A percentile compares a stretch with the other conserved stretches of the same genome.
Evolutionary conservation across 768 basidiomycete species (phyloP).

Genomic region (Leccinum truebloodii): DNA sequence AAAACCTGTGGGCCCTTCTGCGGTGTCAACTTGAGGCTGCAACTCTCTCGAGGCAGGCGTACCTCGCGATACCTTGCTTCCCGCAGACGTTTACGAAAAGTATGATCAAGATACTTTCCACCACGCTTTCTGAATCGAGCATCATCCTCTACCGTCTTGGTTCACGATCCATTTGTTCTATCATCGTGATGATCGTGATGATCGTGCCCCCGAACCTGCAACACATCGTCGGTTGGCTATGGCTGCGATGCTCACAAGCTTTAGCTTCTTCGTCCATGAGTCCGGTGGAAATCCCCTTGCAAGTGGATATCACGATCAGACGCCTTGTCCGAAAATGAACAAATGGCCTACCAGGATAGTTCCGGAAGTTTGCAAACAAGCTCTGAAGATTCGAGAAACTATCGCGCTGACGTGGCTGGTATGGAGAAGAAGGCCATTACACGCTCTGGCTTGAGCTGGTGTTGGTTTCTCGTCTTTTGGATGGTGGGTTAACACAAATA

Average conservation of each 20-base stretch:
- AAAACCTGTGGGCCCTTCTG: too few species aligned
- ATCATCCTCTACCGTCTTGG: slow-evolving; percentile 15
- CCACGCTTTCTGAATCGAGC: background rate
- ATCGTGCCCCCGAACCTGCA: slow-evolving; percentile 36
- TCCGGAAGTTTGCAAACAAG: slow-evolving; percentile 7
- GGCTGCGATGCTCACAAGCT: slow-evolving; percentile 53
- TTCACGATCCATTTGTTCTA: slow-evolving; percentile 23
- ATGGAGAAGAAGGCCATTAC: slow-evolving; percentile 55
- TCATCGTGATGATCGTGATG: slow-evolving; percentile 5
- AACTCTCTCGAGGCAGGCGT: slow-evolving; percentile 70
- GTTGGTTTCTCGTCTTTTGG: slow-evolving; percentile 78
- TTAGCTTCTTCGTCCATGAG: slow-evolving; percentile 45
- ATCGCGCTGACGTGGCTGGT: slow-evolving; percentile 16
- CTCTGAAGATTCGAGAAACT: slow-evolving; percentile 14
- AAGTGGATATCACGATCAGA: background rate
- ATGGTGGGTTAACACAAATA: slow-evolving; percentile 41
- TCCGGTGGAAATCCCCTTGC: slow-evolving; percentile 16
- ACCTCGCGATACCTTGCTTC: slow-evolving; percentile 52
- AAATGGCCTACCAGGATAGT: slow-evolving; percentile 3
- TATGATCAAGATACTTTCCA: slow-evolving; percentile 5
- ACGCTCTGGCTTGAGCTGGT: slow-evolving; percentile 58
- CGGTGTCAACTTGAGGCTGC: slow-evolving; percentile 64
- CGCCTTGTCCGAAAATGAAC: background rate
- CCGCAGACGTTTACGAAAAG: slow-evolving; percentile 34
- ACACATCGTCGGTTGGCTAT: slow-evolving; percentile 64